phyloP scores from a whole-genome alignment of 768 basidiomycete genomes.

The Gloeostereum incarnatum region DNA sequence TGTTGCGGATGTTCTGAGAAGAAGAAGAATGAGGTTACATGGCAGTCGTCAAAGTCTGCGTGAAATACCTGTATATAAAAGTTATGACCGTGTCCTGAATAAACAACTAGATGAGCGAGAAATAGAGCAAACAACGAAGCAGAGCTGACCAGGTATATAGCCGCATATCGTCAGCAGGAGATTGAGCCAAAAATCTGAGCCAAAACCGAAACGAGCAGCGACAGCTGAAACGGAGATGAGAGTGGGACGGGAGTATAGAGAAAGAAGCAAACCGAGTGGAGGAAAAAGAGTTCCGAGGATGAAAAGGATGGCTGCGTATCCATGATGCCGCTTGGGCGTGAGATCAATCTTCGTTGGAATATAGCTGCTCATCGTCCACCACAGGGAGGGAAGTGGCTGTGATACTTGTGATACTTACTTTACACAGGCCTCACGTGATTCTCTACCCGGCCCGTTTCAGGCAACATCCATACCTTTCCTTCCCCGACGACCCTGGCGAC shows the following conservation, averaged over 20 bases:
- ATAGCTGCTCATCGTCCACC: constrained; percentile 25
- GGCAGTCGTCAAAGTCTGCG: background rate
- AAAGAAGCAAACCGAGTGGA: constrained; percentile 64
- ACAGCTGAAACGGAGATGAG: constrained; percentile 49
- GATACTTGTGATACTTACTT: constrained; percentile 8
- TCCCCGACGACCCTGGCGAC: background rate
- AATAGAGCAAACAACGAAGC: background rate
- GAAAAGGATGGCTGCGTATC: constrained; percentile 73
- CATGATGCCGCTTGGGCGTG: constrained; percentile 70
- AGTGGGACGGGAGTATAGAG: background rate
- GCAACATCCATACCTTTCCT: background rate
- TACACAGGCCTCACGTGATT: background rate
- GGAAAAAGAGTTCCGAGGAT: constrained; percentile 87
- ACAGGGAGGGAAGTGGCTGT: too few species aligned
- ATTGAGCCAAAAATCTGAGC: constrained; percentile 88
- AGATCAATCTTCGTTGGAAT: constrained; percentile 45
- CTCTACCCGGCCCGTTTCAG: too few species aligned
- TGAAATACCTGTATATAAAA: constrained; percentile 75
- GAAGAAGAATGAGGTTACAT: constrained; percentile 6
- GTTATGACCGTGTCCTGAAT: constrained; percentile 79
- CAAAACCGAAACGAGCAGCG: constrained; percentile 87
- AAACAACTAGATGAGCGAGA: constrained; percentile 1
- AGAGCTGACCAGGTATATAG: constrained; percentile 69
- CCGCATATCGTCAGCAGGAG: constrained; percentile 82
- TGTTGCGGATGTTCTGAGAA: constrained; percentile 84